Base-by-base conservation (phyloP, 208 protist genomes). In the Acanthamoeba castellanii region DNA sequence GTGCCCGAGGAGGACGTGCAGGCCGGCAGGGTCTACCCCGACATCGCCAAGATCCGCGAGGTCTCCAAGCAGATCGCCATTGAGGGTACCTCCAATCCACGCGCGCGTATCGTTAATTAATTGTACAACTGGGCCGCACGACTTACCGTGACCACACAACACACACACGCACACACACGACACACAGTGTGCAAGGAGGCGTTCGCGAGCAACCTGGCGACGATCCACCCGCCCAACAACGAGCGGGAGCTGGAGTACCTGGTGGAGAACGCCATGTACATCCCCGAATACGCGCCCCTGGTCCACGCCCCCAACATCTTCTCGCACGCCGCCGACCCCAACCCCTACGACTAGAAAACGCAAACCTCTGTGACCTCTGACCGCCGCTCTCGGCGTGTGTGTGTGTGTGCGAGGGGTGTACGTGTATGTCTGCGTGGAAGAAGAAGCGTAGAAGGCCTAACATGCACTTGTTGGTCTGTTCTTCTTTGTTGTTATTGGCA, bases 51-150 rank as follows among this genome's bases (percentile, higher is more conserved):
- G 11, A 96, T 97, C 52, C 87, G 95, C 50, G 94, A 95, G 27
- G 96, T 97, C 92, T 95, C 95, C 14, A 57, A 64, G 6, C 22
- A 32, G 25, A 95, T 97, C 57, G 95, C 95, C 9, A n/a, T 64
- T 14, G 66, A 61, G 96, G 94, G 96, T 94, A n/a, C 34, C n/a
- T 50, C 13, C 2, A 2, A 61, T 11, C 4, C 47, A 52, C 47
- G 11, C 47, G 11, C 47, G 11, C 47, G 47, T 11, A n/a, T n/a
- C n/a, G n/a, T n/a, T n/a, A n/a, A n/a, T n/a, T n/a, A n/a, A n/a
- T n/a, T n/a, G n/a, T n/a, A n/a, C n/a, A n/a, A n/a, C n/a, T n/a
- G n/a, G n/a, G n/a, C n/a, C n/a, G n/a, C n/a, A n/a, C n/a, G n/a
- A n/a, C n/a, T n/a, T n/a, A n/a, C 47, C 11, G 47, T 52, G 47